Conservation (phyloP, 1,284 basidiomycete genomes). For the Cryptococcus amylolentus region DNA sequence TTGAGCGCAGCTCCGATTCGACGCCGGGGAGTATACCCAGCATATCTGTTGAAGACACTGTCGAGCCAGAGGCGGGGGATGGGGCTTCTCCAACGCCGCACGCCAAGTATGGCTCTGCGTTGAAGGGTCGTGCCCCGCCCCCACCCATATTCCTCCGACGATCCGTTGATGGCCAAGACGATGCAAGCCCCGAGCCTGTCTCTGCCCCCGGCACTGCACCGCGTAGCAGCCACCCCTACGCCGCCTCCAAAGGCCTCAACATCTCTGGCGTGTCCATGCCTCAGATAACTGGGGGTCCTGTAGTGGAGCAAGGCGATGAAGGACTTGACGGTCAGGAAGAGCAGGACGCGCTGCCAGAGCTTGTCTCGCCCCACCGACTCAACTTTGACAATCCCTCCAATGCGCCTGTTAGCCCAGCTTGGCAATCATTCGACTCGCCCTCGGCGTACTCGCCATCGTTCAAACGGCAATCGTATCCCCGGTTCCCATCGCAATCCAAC, state of each 20-base stretch:
- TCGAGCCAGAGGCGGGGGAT: neutral
- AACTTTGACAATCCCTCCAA: constrained; percentile 8
- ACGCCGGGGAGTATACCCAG: neutral
- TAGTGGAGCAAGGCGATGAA: neutral
- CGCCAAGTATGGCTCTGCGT: constrained; percentile 1
- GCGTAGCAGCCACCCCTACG: neutral
- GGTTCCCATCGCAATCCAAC: neutral
- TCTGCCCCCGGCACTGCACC: constrained; percentile 6
- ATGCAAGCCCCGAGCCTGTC: constrained; percentile 2
- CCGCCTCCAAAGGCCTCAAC: constrained; percentile 14
- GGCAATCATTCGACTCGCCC: constrained; percentile 25
- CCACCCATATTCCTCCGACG: constrained; percentile 29
- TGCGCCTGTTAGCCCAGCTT: constrained; percentile 26
- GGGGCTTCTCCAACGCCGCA: constrained; percentile 12
- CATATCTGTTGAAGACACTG: neutral
- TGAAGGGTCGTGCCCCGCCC: constrained; percentile 17
- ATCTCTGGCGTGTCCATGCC: constrained; percentile 10
- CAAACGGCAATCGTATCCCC: constrained; percentile 7
- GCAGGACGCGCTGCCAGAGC: constrained; percentile 11
- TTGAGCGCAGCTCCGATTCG: neutral
- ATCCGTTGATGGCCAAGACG: constrained; percentile 9
- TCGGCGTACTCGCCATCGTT: constrained; percentile 9
- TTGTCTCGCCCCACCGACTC: constrained; percentile 9
- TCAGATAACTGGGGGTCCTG: neutral
- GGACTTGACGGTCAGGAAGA: constrained; percentile 5